Percentiles rank a stretch among this genome's conserved stretches.
Evolutionary conservation across 768 basidiomycete species (phyloP).

Genomic region (Cystobasidiopsis lactophilus): DNA sequence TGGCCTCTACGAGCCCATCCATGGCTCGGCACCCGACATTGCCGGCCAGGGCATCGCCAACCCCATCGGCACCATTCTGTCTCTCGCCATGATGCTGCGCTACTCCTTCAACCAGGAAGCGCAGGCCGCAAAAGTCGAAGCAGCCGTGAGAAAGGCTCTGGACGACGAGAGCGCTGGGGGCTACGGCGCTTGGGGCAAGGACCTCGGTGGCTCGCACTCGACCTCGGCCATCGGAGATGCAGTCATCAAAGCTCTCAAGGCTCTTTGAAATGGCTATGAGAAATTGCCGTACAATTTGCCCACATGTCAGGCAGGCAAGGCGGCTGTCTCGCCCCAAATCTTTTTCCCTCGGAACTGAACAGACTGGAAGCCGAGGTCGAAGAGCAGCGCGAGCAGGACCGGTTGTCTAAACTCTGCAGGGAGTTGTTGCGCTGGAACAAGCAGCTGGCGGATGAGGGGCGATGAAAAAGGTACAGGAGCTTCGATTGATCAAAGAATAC

Average conservation of each 20-base stretch:
- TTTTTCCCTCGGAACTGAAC: too few relatives aligned
- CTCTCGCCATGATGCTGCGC: constrained; percentile 73
- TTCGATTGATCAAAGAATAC: too few relatives aligned
- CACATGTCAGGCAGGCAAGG: too few relatives aligned
- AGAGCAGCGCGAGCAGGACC: too few relatives aligned
- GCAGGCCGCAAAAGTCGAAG: constrained; percentile 65
- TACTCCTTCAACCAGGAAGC: constrained; percentile 79
- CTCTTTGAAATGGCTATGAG: too few relatives aligned
- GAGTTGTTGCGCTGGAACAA: too few relatives aligned
- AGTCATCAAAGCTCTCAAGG: constrained; percentile 37
- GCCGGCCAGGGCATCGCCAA: constrained; percentile 86
- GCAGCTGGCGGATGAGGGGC: too few relatives aligned
- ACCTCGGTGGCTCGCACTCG: constrained; percentile 54
- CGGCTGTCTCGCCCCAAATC: too few relatives aligned
- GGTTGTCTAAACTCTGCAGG: too few relatives aligned
- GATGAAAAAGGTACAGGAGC: too few relatives aligned
- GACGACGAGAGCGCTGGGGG: constrained; percentile 51
- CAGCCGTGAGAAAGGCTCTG: constrained; percentile 70
- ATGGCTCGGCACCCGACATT: constrained; percentile 55
- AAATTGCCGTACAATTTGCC: too few relatives aligned
- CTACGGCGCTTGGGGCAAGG: constrained; percentile 54
- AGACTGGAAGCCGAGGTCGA: too few relatives aligned
- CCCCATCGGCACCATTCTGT: constrained; percentile 84
- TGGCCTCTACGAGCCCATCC: constrained; percentile 88
- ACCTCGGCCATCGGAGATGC: constrained; percentile 68